phyloP scores from a whole-genome alignment of 257 asterid genomes.

The Parsonsia alboflavescens region DNA sequence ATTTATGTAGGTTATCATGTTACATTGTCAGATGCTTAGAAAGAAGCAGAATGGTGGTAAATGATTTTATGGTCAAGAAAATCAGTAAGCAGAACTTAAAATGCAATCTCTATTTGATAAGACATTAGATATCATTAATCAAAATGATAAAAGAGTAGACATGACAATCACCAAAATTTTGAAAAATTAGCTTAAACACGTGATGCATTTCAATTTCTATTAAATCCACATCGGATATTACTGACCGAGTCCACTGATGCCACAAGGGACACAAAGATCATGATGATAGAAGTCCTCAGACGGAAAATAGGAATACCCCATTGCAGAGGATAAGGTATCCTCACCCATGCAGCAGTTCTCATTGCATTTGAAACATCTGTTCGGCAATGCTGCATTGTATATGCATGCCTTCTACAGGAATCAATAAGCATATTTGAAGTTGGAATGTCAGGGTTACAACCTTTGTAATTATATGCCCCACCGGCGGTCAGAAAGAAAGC shows the following conservation, averaged over 20 bases:
- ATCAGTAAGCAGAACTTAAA: background rate
- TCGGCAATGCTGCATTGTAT: constrained; percentile 94
- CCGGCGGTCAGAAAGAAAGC: constrained; percentile 93
- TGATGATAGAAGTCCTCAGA: constrained; percentile 72
- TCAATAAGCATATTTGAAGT: constrained; percentile 80
- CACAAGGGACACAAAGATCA: constrained; percentile 73
- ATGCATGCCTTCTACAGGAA: constrained; percentile 82
- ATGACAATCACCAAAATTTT: background rate
- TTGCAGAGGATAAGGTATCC: constrained; percentile 93
- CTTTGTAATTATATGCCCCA: constrained; percentile 91
- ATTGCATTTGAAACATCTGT: constrained; percentile 93
- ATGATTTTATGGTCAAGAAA: background rate
- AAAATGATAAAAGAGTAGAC: background rate
- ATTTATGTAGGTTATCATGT: background rate
- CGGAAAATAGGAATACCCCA: constrained; percentile 97
- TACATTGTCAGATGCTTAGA: background rate
- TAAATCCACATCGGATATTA: constrained; percentile 13
- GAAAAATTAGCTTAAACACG: background rate
- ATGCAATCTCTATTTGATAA: background rate
- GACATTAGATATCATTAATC: background rate
- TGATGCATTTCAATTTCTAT: background rate
- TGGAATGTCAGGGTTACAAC: constrained; percentile 79
- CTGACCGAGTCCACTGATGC: constrained; percentile 92
- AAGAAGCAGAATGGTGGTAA: background rate
- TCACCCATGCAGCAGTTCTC: constrained; percentile 91